Conservation (phyloP, 2,329 filamentous ascomycete species). For the Claviceps sp. region DNA sequence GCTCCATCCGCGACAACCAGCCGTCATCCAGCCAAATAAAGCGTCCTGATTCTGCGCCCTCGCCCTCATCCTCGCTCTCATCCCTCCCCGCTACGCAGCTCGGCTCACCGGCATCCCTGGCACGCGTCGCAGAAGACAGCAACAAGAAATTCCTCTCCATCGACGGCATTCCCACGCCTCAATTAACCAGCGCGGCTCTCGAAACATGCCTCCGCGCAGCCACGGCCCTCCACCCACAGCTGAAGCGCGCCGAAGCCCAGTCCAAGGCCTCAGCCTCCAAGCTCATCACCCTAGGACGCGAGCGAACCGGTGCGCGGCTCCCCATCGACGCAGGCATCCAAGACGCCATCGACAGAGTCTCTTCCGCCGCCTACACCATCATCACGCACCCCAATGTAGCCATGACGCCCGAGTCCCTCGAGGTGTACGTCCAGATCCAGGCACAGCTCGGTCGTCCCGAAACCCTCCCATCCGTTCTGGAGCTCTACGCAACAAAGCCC, state of each 20-base stretch:
- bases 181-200: conserved; percentile 29
- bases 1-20: conserved; percentile 2
- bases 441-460: conserved; percentile 58
- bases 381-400: conserved; percentile 64
- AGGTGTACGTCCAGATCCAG: conserved; percentile 65
- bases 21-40: neutral
- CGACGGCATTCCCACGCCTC: conserved; percentile 30
- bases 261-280: conserved; percentile 37
- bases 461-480: conserved; percentile 66
- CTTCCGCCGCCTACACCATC: conserved; percentile 52
- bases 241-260: conserved; percentile 25
- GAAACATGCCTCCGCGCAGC: conserved; percentile 32
- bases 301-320: conserved; percentile 19
- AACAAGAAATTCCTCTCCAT: conserved; percentile 29
- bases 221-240: conserved; percentile 27
- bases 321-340: conserved; percentile 23
- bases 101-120: conserved; percentile 26
- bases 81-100: too few relatives aligned
- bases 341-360: conserved; percentile 38
- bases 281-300: conserved; percentile 33
- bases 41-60: neutral
- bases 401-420: conserved; percentile 61
- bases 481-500: conserved; percentile 74
- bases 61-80: conserved; percentile 9
- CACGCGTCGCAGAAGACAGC: conserved; percentile 27